Evolutionary conservation across 1,284 basidiomycete species (phyloP).

Genomic region (Tilletiopsis washingtonensis): DNA sequence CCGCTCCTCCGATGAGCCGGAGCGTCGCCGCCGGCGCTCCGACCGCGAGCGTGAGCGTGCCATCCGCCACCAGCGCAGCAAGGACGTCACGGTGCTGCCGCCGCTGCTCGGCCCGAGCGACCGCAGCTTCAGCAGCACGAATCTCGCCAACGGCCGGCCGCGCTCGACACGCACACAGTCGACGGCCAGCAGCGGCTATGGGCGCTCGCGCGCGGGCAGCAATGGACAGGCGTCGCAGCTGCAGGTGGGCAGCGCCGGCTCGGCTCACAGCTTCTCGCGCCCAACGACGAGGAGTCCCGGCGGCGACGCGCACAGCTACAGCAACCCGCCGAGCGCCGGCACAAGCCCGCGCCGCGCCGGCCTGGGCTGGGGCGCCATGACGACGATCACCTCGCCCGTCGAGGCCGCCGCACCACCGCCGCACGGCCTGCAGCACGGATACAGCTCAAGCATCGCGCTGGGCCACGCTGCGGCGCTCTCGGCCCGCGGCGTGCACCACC

Average conservation of each 20-base stretch:
- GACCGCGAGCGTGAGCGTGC: no score
- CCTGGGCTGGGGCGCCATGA: constrained; percentile 35
- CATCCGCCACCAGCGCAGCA: constrained; percentile 26
- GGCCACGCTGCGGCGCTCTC: constrained; percentile 20
- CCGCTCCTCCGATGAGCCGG: no score
- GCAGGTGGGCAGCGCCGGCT: constrained; percentile 22
- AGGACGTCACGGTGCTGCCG: constrained; percentile 31
- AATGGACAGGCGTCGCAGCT: constrained; percentile 20
- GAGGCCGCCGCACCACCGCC: constrained; percentile 3
- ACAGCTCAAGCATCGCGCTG: constrained; percentile 20
- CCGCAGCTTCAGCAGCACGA: constrained; percentile 25
- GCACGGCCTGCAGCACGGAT: constrained; percentile 3
- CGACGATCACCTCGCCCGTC: constrained; percentile 20
- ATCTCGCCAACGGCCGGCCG: constrained; percentile 18
- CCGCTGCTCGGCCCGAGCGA: constrained; percentile 28
- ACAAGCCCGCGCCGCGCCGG: constrained; percentile 32
- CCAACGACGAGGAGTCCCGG: constrained; percentile 18
- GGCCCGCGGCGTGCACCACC: constrained; percentile 1
- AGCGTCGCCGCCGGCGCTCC: no score
- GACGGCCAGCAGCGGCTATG: constrained; percentile 8
- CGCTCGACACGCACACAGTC: constrained; percentile 18
- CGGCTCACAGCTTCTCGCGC: background rate
- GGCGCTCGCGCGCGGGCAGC: constrained; percentile 16
- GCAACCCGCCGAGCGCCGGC: constrained; percentile 15
- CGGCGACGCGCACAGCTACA: constrained; percentile 17